These are phyloP conservation scores for Alternaria ethzedia DNA, from an alignment of 2,329 filamentous ascomycete species.

Conservation along the genomic window DNA sequence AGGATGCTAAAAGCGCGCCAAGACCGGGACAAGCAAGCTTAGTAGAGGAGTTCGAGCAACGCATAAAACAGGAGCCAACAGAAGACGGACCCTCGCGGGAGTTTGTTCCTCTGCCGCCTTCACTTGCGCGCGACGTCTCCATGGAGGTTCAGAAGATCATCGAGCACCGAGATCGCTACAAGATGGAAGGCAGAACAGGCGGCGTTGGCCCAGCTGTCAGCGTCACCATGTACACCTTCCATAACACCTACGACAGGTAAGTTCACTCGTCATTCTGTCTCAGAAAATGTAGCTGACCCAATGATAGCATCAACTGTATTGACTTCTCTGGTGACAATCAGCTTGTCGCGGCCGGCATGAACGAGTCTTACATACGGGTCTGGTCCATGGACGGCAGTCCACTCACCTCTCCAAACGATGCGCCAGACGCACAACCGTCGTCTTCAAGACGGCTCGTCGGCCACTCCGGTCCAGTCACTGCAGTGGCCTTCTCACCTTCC, in stretches of 20 bases:
- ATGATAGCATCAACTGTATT: slow-evolving; percentile 80
- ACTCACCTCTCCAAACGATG: slow-evolving; percentile 69
- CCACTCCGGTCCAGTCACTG: slow-evolving; percentile 87
- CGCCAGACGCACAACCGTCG: slow-evolving; percentile 60
- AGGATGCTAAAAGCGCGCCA: slow-evolving; percentile 80
- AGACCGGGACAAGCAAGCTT: slow-evolving; percentile 73
- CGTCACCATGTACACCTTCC: slow-evolving; percentile 97
- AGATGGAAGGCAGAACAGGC: slow-evolving; percentile 82
- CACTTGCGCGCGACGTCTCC: slow-evolving; percentile 85
- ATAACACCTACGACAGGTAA: slow-evolving; percentile 91
- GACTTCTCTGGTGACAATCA: slow-evolving; percentile 93
- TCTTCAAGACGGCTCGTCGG: slow-evolving; percentile 82
- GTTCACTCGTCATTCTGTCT: slow-evolving; percentile 29
- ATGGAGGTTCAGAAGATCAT: slow-evolving; percentile 94
- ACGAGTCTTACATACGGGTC: slow-evolving; percentile 93
- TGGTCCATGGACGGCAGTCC: slow-evolving; percentile 90
- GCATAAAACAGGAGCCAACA: slow-evolving; percentile 87
- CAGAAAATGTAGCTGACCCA: neutral
- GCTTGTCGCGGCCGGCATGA: slow-evolving; percentile 86
- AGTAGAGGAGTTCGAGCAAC: slow-evolving; percentile 85
- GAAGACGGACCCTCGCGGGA: slow-evolving; percentile 80
- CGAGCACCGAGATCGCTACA: slow-evolving; percentile 90
- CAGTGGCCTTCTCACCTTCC: slow-evolving; percentile 85
- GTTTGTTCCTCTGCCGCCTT: slow-evolving; percentile 85
- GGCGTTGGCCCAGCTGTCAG: slow-evolving; percentile 84